Evolutionary conservation across 73 alveolate genomes (phyloP), one percentile per base, ranked within the genome.

Genomic region (Breviolum minutum): DNA sequence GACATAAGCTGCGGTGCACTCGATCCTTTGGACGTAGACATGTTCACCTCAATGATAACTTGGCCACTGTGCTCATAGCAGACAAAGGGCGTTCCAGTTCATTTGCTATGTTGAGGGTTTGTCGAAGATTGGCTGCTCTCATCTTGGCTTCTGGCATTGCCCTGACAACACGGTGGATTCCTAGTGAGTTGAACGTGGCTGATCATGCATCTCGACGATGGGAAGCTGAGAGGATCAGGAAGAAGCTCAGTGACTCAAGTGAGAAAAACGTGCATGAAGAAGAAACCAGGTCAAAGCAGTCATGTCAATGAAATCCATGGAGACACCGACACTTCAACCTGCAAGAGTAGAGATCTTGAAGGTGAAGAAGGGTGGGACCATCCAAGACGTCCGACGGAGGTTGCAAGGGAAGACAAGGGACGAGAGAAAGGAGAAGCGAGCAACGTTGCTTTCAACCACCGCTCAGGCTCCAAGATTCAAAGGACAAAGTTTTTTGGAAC

Each of bases 31-130:
- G 95, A 3, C 29, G 24, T 13, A 32, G 71, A n/a, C 83, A 30
- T 64, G 20, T 87, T 66, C 95, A 64, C 7, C 60, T 87, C 70
- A 82, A 82, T 82, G 91, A 82, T 16, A 82, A 82, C 63, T 13
- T 82, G 91, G 68, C 71, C 32, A 27, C 54, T 22, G 89, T 29
- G 26, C n/a, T 29, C 26, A 32, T 48, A 30, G 19, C 40, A n/a
- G 19, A n/a, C 19, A 71, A 71, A 71, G 81, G 81, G 13, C 26
- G 81, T 0, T 71, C 81, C 13, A 30, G 81, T 8, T n/a, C 81
- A 0, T 71, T 5, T 20, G 13, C 81, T 0, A 71, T 71, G 30
- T 71, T 71, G 81, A n/a, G 81, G n/a, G 81, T 71, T 8, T 71
- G 81, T 7, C n/a, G 81, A 5, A n/a, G 81, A 8, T 30, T 71